Evolutionary conservation across 345 rosid genomes (phyloP).

Genomic region (Salix suchowensis): DNA sequence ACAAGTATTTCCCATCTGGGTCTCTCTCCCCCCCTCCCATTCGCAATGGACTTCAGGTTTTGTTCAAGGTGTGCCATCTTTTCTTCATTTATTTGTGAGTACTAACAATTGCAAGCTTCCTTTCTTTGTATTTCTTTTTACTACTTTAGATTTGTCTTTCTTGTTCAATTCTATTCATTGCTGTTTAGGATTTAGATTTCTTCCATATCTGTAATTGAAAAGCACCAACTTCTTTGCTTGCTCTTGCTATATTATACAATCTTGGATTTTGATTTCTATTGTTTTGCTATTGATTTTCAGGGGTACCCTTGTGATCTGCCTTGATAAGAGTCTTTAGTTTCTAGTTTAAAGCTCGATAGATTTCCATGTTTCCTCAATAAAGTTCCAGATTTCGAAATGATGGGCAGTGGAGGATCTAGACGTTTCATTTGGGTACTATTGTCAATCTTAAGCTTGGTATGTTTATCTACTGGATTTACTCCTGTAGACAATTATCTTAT

Average conservation of each 20-base stretch:
- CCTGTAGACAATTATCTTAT: constrained; percentile 71
- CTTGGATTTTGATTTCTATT: constrained; percentile 3
- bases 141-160: neutral
- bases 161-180: neutral
- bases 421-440: constrained; percentile 33
- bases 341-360: neutral
- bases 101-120: neutral
- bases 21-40: neutral
- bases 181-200: neutral
- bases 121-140: neutral
- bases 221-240: neutral
- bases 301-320: neutral
- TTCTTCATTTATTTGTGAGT: neutral
- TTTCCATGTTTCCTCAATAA: neutral
- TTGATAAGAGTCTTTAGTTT: constrained; percentile 3
- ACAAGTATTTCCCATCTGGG: constrained; percentile 5
- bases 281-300: neutral
- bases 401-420: constrained; percentile 34
- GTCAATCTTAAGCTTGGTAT: constrained; percentile 35
- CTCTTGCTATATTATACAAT: neutral
- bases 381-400: constrained; percentile 30
- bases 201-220: neutral
- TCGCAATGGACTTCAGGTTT: constrained; percentile 2
- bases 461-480: constrained; percentile 46
- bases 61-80: constrained; percentile 37